Evolutionary conservation across 495 filamentous ascomycete species (phyloP).

Genomic region (Neurospora cerealis): DNA sequence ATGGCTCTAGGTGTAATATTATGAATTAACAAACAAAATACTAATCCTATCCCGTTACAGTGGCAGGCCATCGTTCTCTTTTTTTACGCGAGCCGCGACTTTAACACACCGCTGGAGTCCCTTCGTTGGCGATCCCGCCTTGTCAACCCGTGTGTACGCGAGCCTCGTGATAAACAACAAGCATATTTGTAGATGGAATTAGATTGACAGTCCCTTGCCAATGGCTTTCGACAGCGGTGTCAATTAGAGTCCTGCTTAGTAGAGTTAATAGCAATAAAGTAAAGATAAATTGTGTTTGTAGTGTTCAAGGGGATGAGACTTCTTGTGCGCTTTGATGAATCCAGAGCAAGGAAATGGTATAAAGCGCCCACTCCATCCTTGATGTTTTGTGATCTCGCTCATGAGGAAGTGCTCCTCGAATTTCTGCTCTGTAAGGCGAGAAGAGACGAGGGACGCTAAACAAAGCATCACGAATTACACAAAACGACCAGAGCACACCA

Average conservation of each 20-base stretch:
- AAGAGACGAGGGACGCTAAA: neutral
- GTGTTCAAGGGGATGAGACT: neutral
- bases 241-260: neutral
- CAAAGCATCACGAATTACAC: neutral
- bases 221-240: neutral
- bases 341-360: neutral
- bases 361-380: neutral
- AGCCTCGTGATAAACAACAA: neutral
- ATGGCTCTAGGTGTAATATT: neutral
- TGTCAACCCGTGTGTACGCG: neutral
- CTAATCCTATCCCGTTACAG: neutral
- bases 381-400: neutral
- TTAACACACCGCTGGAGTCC: neutral
- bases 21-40: neutral
- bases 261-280: neutral
- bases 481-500: neutral
- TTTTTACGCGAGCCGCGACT: neutral
- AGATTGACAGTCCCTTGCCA: neutral
- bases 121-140: neutral
- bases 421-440: neutral
- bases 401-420: neutral
- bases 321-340: neutral
- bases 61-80: neutral
- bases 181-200: neutral
- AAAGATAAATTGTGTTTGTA: neutral